Evolutionary conservation across 225 moss, liverwort and hornwort species (phyloP).

Genomic region (Antitrichia curtipendula): DNA sequence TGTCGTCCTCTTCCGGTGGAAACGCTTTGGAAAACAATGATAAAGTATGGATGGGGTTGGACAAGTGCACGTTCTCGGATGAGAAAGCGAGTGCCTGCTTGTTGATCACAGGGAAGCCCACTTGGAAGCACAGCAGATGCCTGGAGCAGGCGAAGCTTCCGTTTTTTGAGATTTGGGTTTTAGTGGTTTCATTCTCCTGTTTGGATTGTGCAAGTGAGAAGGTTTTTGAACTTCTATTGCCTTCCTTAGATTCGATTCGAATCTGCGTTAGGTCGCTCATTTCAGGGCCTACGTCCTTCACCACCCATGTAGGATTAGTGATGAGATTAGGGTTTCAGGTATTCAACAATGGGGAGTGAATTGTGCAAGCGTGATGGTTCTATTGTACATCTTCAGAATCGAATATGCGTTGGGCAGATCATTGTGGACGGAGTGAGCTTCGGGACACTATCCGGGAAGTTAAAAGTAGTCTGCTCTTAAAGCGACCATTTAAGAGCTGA

Average conservation of each 20-base stretch:
- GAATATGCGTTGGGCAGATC: not conserved
- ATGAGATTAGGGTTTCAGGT: not conserved
- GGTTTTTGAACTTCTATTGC: not conserved
- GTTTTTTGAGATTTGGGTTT: not conserved
- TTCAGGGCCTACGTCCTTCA: not conserved
- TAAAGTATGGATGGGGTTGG: not conserved
- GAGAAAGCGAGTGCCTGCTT: not conserved
- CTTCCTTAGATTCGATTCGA: not conserved
- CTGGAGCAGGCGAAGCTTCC: not conserved
- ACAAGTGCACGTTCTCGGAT: not conserved
- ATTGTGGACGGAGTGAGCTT: not conserved
- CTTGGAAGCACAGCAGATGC: not conserved
- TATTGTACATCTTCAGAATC: not conserved
- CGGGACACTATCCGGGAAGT: too few relatives aligned
- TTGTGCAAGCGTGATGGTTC: too few relatives aligned
- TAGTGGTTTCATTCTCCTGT: too few relatives aligned
- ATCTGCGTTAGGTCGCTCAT: too few relatives aligned
- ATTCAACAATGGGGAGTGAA: not conserved
- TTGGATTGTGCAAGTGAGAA: not conserved
- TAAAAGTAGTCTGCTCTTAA: too few relatives aligned
- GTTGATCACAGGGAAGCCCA: not conserved
- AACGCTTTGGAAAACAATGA: not conserved
- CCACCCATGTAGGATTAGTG: not conserved
- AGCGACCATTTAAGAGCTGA: too few relatives aligned
- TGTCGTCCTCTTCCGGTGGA: not conserved